Base-by-base conservation (phyloP, 176 grass and related monocot species). In the Musa itinerans region DNA sequence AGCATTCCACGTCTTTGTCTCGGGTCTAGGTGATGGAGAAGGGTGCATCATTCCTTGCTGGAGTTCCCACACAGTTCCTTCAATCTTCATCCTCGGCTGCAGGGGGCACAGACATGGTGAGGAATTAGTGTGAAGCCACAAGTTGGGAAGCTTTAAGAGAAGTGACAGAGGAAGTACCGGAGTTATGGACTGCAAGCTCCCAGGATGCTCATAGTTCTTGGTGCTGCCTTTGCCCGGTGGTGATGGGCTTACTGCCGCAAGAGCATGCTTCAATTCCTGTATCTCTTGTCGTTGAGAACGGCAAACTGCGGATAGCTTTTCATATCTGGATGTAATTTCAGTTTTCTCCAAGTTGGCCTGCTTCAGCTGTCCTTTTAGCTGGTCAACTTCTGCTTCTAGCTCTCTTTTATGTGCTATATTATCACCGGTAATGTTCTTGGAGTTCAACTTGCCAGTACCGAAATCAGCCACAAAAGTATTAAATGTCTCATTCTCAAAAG, bases 71-170 rank as follows among this genome's bases (percentile, higher is more conserved):
- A 87, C 80, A 58, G 86, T 89, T 83, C 89, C 93, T 88, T 89
- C 87, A 82, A 96, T 92, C 85, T 96, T 96, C 24, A 88, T 85
- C 66, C 87, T 90, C 53, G 79, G 87, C 93, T 96, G 85, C 63
- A 52, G 10, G 21, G 20, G 67, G 34, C 34, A 69, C 15, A 69
- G 2, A 6, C 26, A 49, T 19, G 1, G 49, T 2, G 2, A 29
- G 29, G 4, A 43, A 43, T 43, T 43, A 43, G 34, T 43, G 34
- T 43, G 34, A 43, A 43, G 34, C 34, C 34, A 43, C 34, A 6
- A 43, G 34, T 43, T 43, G 34, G 34, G 34, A 43, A 43, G 34
- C 34, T 43, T 43, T 43, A 43, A 43, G 34, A 43, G 34, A 43
- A 43, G 34, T 6, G 34, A 43, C 34, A 5, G 34, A 5, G 34